Base-by-base conservation (phyloP, 306 rosid species). In the Ormosia emarginata region DNA sequence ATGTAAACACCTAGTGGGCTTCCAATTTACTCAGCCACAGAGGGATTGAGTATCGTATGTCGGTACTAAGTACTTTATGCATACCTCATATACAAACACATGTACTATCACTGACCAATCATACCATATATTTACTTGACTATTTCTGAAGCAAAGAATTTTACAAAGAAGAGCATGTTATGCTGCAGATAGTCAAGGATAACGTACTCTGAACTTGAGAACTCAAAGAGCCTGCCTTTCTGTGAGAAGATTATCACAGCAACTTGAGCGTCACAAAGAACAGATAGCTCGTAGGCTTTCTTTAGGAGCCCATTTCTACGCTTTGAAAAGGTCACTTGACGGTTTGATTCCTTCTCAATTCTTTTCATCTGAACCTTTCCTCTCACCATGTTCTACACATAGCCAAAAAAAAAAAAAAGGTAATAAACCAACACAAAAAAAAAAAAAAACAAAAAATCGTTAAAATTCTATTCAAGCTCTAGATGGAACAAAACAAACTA, bases 301-400 rank as follows among this genome's bases (percentile, higher is more conserved):
- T 88, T 90, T 57, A 90, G 37, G 30, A 87, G 70, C 69, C 95
- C 95, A 52, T 36, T 87, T 81, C 87, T 47, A 32, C 93, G 84
- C 85, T 91, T 89, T 1, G 91, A 80, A 67, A 91, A 89, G 0
- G 95, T 87, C 64, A 89, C 92, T 77, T 90, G 94, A 52, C 94
- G 72, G 83, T 67, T 90, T 3, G 88, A 72, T 8, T 81, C 84
- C 55, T 90, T 88, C 72, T 90, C 94, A 7, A 90, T 90, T 55
- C 67, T 50, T 74, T 78, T 87, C 90, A 90, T 87, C 85, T 90
- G 75, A 75, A 90, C 58, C 85, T 87, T 90, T 43, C 92, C 90
- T 69, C 90, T 90, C 88, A 83, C 92, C 91, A 91, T 91, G n/a
- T 79, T 65, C 79, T 81, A 17, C 12, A 65, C 5, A n/a, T n/a